phyloP scores from a whole-genome alignment of 345 rosid genomes.

The Gossypium thurberi region DNA sequence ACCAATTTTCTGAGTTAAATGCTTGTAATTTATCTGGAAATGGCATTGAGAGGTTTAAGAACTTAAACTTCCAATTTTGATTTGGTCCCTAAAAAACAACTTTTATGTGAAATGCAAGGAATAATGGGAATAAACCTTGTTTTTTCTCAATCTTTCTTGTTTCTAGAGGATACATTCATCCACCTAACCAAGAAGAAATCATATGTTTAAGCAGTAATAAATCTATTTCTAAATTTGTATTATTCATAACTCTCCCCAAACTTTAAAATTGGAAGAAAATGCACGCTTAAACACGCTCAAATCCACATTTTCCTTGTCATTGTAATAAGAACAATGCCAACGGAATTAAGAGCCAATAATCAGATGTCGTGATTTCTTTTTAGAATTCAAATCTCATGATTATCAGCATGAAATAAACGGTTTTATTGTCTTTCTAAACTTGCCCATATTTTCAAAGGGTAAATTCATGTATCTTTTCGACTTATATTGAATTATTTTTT shows the following conservation, averaged over 20 bases:
- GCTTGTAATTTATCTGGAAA: constrained; percentile 6
- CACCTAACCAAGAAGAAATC: constrained; percentile 57
- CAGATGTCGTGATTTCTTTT: no score
- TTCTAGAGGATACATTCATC: constrained; percentile 38
- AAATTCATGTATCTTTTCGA: no score
- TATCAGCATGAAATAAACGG: no score
- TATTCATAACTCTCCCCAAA: not conserved
- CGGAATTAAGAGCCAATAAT: no score
- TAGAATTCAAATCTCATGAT: no score
- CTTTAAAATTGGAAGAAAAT: constrained; percentile 34
- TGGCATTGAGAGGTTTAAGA: not conserved
- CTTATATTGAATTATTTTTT: no score
- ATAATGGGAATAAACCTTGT: constrained; percentile 9
- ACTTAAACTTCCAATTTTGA: not conserved
- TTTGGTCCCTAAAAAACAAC: constrained; percentile 7
- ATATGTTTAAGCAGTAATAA: constrained; percentile 33
- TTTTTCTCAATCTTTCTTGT: constrained; percentile 29
- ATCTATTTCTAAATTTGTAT: not conserved
- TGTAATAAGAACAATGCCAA: no score
- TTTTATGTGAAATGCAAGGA: constrained; percentile 36
- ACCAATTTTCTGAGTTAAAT: not conserved
- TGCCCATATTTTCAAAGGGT: no score
- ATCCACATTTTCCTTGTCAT: no score
- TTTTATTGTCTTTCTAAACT: no score
- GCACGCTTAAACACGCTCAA: constrained; percentile 3